Evolutionary conservation across 352 stramenopile genomes (phyloP), one percentile per base, ranked within the genome.

Genomic region (Phytopythium boreale): DNA sequence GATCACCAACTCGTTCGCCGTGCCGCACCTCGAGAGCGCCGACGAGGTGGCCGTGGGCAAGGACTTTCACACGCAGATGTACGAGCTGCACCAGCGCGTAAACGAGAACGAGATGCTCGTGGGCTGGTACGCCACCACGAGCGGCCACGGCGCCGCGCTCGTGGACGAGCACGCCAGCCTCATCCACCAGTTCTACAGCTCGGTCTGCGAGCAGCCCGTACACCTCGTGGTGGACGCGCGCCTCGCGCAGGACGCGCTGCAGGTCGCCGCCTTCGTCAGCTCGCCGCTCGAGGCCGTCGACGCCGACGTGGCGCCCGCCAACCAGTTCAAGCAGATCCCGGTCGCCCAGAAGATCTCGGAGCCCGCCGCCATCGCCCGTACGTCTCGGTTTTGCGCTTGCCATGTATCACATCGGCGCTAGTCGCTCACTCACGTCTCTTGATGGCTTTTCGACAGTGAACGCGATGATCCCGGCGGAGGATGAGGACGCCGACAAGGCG

Each of bases 131-230:
- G 92, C 88, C 15, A 78, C 80, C n/a, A 72, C 68, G 44, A 22
- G 31, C 36, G 37, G 37, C 44, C 19, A n/a, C 46, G 14, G 22
- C 59, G 74, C 82, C 53, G 75, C 76, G 70, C 82, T 98, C 61
- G 62, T 93, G 53, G 92, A 97, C 64, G 95, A 99, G 68, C 96
- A 97, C 63, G 97, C 94, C 58, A 97, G 88, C 55, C 82, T 99
- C 56, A 99, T 99, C 86, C 97, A 99, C 77, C 95, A 99, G 68
- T 99, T 99, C 77, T 99, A 99, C 83, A 90, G 91, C 61, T 88
- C 84, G 47, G 93, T 99, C 70, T 97, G 94, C 59, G 84, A 93
- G 62, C 78, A 90, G 70, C 89, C 92, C 29, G 87, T 98, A 64
- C 97, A 99, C 82, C 70, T 99, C 29, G 94, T 98, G 17, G 84